Percentiles rank a stretch among this genome's conserved stretches.
phyloP scores from a whole-genome alignment of 768 basidiomycete genomes.

The Cantharellus anzutake region DNA sequence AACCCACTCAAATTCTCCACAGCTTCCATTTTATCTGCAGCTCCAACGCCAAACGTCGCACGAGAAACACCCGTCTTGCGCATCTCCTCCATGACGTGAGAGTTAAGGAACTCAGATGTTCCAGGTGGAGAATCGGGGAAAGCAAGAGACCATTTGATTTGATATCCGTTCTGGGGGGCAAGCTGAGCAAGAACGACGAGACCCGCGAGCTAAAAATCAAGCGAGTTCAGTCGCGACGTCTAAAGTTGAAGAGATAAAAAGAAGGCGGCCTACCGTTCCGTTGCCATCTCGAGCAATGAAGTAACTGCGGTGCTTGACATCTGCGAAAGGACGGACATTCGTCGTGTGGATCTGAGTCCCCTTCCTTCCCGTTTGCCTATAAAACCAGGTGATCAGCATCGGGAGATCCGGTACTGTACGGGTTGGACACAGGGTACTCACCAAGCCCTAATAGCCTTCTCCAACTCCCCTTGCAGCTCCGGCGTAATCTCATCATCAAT shows the following conservation, averaged over 20 bases:
- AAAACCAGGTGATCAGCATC: not conserved
- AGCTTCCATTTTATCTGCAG: conserved; percentile 16
- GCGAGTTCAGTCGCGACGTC: not conserved
- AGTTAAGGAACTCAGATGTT: conserved; percentile 21
- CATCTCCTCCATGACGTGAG: conserved; percentile 21
- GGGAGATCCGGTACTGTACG: conserved; percentile 19
- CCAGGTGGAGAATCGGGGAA: conserved; percentile 26
- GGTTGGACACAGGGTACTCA: conserved; percentile 14
- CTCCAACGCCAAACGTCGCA: conserved; percentile 25
- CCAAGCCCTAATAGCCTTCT: conserved; percentile 39
- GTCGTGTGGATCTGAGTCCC: conserved; percentile 35
- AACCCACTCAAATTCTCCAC: conserved; percentile 19
- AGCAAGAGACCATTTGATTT: conserved; percentile 28
- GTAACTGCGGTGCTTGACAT: conserved; percentile 35
- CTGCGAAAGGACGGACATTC: conserved; percentile 33
- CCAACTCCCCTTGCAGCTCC: conserved; percentile 27
- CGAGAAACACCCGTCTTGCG: conserved; percentile 20
- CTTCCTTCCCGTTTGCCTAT: not conserved
- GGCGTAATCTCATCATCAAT: conserved; percentile 25
- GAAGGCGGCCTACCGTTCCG: conserved; percentile 7
- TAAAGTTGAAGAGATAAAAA: not conserved
- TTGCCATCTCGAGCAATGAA: conserved; percentile 31
- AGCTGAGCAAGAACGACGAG: conserved; percentile 26
- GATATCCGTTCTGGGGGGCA: conserved; percentile 22
- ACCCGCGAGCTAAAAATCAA: conserved; percentile 16